Evolutionary conservation across 129 eudicot genomes (phyloP), one percentile per base, ranked within the genome.

Genomic region (Escallonia herrerae): DNA sequence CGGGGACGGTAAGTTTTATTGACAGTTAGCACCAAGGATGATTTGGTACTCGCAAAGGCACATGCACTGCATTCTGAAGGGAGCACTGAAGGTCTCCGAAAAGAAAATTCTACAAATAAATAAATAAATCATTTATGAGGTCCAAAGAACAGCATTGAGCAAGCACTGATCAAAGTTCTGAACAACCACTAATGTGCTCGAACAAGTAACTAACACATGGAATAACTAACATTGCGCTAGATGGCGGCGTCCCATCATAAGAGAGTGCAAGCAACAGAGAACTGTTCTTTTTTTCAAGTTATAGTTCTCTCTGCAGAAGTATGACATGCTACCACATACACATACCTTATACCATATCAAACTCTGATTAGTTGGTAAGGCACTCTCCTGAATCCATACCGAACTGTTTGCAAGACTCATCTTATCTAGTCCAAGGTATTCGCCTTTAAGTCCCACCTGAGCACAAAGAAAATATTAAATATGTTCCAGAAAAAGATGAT

Each of bases 381-480:
- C 33, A 66, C 67, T 75, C 44, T 84, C 88, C 9, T 57, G 82
- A 11, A 66, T 76, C 95, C 95, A 87, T 15, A 87, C 58, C 7
- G 88, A 81, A 62, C 88, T 87, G 72, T 84, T 87, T 49, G 95
- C 85, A 68, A 74, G 75, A 72, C 74, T 60, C 5, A 76, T 66
- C 40, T 75, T 87, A 57, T 81, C 76, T 47, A 87, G 95, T 53
- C 88, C 86, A 48, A 87, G 85, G 77, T 63, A 63, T 70, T 87
- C 91, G 10, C 95, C 95, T 84, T 87, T 84, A 15, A 82, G 72
- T 72, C 95, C 95, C 76, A 84, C 95, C 95, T 87, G 73, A 73
- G 71, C 52, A 61, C 8, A 43, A 22, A 5, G n/a, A 40, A 22
- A 22, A 22, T 22, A 22, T 22, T 22, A 22, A 74, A 48, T 65